A percentile compares a stretch with the other conserved stretches of the same genome.
phyloP scores from a whole-genome alignment of 148 eudicot species.

The Oxyria digyna region DNA sequence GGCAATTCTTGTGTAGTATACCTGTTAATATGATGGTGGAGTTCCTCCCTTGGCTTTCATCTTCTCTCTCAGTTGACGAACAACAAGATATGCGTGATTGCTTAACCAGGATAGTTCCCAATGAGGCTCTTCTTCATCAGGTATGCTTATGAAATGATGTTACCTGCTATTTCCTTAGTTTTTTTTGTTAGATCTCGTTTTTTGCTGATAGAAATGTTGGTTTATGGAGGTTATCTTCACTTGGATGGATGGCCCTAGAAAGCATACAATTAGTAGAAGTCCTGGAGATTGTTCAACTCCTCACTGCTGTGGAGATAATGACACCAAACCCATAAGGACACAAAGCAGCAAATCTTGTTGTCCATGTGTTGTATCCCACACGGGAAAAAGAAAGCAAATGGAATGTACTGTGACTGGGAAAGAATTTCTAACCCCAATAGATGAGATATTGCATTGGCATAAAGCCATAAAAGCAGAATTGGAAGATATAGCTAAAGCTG shows the following conservation, averaged over 20 bases:
- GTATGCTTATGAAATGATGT: slow-evolving; percentile 21
- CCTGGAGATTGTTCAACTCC: slow-evolving; percentile 30
- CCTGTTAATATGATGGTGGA: slow-evolving; percentile 98
- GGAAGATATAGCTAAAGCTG: slow-evolving; percentile 79
- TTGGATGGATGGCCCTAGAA: slow-evolving; percentile 83
- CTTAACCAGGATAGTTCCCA: slow-evolving; percentile 67
- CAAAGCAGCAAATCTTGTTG: slow-evolving; percentile 25
- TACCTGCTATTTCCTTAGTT: background rate
- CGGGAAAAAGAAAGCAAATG: slow-evolving; percentile 34
- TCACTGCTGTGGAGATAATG: slow-evolving; percentile 22
- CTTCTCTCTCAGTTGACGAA: slow-evolving; percentile 74
- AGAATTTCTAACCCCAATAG: slow-evolving; percentile 44
- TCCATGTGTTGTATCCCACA: slow-evolving; percentile 46
- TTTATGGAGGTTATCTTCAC: slow-evolving; percentile 60
- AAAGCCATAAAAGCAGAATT: slow-evolving; percentile 76
- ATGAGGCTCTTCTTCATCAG: slow-evolving; percentile 91
- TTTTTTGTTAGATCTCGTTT: background rate
- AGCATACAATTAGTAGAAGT: slow-evolving; percentile 18
- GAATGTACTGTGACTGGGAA: slow-evolving; percentile 21
- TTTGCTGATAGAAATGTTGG: slow-evolving; percentile 10
- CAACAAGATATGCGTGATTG: slow-evolving; percentile 82
- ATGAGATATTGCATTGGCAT: slow-evolving; percentile 93
- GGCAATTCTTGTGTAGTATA: slow-evolving; percentile 96
- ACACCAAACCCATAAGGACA: slow-evolving; percentile 20
- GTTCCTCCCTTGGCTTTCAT: slow-evolving; percentile 96